phyloP scores from a whole-genome alignment of 257 asterid species.

The Cordia subcordata region DNA sequence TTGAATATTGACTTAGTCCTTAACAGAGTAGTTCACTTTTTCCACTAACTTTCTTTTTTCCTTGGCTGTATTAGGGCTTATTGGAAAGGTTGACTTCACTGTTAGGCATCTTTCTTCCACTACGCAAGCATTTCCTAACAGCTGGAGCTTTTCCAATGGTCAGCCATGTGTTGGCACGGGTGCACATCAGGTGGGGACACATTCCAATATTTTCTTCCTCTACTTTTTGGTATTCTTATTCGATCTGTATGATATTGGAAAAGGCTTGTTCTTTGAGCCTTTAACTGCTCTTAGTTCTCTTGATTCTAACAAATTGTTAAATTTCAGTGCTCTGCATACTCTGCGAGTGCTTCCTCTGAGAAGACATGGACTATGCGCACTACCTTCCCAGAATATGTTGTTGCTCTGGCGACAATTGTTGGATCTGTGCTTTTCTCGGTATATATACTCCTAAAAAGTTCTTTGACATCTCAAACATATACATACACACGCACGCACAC shows the following conservation, averaged over 20 bases:
- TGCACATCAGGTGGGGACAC: conserved; percentile 54
- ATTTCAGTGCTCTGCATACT: conserved; percentile 77
- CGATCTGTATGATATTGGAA: background rate
- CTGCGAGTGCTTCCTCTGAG: conserved; percentile 79
- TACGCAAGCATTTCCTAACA: conserved; percentile 52
- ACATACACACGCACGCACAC: too few relatives aligned
- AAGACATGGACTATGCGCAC: conserved; percentile 90
- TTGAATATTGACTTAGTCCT: background rate
- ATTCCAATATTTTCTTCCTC: background rate
- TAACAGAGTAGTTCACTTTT: background rate
- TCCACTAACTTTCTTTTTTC: conserved; percentile 5
- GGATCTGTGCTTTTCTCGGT: conserved; percentile 97
- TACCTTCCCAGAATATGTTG: conserved; percentile 96
- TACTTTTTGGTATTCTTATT: too few relatives aligned
- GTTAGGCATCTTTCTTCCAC: conserved; percentile 90
- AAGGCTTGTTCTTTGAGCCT: background rate
- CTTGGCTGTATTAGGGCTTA: conserved; percentile 48
- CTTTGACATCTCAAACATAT: background rate
- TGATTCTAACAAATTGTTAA: conserved; percentile 1
- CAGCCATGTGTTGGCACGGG: conserved; percentile 70
- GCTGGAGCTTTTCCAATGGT: conserved; percentile 47
- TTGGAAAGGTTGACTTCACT: conserved; percentile 93
- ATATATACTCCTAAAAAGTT: conserved; percentile 17
- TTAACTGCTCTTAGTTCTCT: background rate
- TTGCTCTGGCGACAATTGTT: conserved; percentile 89